Evolutionary conservation across 441 rosid genomes (phyloP), one percentile per base, ranked within the genome.

Genomic region (Gossypium trilobum): DNA sequence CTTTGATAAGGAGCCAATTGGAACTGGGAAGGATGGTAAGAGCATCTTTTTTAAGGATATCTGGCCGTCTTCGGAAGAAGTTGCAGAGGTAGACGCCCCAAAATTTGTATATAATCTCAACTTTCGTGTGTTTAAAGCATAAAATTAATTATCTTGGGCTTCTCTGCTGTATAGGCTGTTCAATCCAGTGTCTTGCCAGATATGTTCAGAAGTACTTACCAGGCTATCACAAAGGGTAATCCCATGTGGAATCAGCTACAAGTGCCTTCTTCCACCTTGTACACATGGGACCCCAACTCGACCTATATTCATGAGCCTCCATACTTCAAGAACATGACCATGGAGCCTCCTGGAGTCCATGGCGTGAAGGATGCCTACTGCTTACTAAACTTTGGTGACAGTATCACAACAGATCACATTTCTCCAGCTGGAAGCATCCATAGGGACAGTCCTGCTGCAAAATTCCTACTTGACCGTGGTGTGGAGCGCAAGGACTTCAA

Each of bases 301-400:
- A 95, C 98, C 70, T 95, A 95, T 84, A 92, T 95, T 77, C 99
- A 95, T 29, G 99, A 95, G 74, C 98, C 99, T 13, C 99, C 99
- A 1, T 95, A 95, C 86, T 95, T 95, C 82, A 92, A 92, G 90
- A 85, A 70, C 79, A 95, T 92, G 93, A 89, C 98, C 72, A 81
- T 89, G 87, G 85, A 85, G 77, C 96, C 98, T 78, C 96, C 97
- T 59, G 98, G 98, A 5, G 86, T 91, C 27, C 92, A 87, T 79
- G 89, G 86, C 71, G 95, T 95, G 72, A 95, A 92, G 71, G 98
- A 92, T 78, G 99, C 99, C 14, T 95, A 86, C 87, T 95, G 99
- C 78, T 86, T 95, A 25, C 89, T 95, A 67, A 95, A 87, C 85
- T 92, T 92, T 73, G 99, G 98, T 17, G 99, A 92, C 81, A 95